Base-by-base conservation (phyloP, 768 basidiomycete species). In the Hericium erinaceus region DNA sequence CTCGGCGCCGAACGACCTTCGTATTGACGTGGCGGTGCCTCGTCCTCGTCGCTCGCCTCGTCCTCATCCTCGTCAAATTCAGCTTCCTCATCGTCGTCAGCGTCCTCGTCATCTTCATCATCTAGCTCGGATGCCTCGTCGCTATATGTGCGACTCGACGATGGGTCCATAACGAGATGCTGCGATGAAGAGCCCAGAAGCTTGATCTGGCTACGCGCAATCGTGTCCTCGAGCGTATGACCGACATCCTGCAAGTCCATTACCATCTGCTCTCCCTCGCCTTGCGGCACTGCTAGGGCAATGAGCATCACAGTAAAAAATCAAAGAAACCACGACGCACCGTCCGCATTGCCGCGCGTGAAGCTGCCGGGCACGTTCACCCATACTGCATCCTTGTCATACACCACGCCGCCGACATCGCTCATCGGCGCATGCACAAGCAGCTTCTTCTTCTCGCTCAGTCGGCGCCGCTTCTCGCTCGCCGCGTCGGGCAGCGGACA, bases 321-420 rank as follows among this genome's bases (percentile, higher is more conserved):
- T 20, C 16, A 46, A 20, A 41, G 16, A n/a, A 4, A 46, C 0
- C 44, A 46, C 16, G 20, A 46, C 79, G 56, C 65, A 86, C 87
- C 78, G 58, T 86, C 84, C 7, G 71, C 73, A 62, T 81, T 83
- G n/a, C 83, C 85, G 59, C 87, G 77, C 13, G 91, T 87, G 68
- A 99, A 99, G 66, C 81, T 95, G 1, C 97, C 97, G 12, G 93
- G 89, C 10, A 98, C 95, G 69, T 98, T 98, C 62, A 99, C 87
- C 80, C 91, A 99, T 2, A 99, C 95, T 0, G 94, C 92, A 67
- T 98, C 95, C 70, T 98, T 98, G 75, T 99, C 97, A 67, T 95
- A 98, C 72, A 90, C 83, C 56, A 99, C 83, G 2, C 95, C 97
- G 11, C 95, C 95, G 2, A 98, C 87, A 66, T 98, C 95, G 69